These are phyloP conservation scores for Tilletia indica DNA, from an alignment of 1,284 basidiomycete species.

Conservation along the genomic window DNA sequence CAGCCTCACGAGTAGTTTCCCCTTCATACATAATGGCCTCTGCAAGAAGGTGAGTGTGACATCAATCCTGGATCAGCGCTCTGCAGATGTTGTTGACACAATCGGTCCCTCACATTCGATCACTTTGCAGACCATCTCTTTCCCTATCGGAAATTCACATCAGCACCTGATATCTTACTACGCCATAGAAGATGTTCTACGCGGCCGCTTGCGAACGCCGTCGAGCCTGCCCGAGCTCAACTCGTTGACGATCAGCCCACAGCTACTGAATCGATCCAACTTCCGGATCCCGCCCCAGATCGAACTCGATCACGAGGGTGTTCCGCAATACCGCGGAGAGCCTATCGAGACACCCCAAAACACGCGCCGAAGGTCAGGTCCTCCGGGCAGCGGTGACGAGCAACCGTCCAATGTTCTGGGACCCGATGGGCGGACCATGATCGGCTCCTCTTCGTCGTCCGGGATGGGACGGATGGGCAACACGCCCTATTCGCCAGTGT, in stretches of 20 bases:
- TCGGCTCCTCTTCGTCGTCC: background rate
- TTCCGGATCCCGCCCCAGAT: constrained; percentile 86
- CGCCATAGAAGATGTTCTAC: constrained; percentile 83
- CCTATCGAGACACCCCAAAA: constrained; percentile 24
- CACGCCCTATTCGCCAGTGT: background rate
- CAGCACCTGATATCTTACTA: constrained; percentile 97
- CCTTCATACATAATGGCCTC: constrained; percentile 43
- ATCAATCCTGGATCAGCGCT: background rate
- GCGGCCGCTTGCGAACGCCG: constrained; percentile 79
- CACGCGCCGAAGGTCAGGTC: background rate
- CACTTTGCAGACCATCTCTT: constrained; percentile 76
- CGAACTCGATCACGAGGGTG: constrained; percentile 76
- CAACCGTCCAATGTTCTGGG: no score
- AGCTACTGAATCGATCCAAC: constrained; percentile 84
- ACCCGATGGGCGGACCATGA: background rate
- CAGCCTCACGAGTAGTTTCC: constrained; percentile 47
- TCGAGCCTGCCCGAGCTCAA: constrained; percentile 84
- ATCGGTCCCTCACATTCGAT: background rate
- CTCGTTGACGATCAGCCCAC: constrained; percentile 78
- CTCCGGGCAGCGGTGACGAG: constrained; percentile 29
- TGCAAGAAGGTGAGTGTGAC: constrained; percentile 40
- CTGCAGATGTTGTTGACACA: no score
- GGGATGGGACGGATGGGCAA: background rate
- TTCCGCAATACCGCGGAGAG: constrained; percentile 65
- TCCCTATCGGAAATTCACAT: constrained; percentile 79